These are phyloP conservation scores for Beverwykella pulmonaria DNA, from an alignment of 495 filamentous ascomycete genomes.

Conservation along the genomic window DNA sequence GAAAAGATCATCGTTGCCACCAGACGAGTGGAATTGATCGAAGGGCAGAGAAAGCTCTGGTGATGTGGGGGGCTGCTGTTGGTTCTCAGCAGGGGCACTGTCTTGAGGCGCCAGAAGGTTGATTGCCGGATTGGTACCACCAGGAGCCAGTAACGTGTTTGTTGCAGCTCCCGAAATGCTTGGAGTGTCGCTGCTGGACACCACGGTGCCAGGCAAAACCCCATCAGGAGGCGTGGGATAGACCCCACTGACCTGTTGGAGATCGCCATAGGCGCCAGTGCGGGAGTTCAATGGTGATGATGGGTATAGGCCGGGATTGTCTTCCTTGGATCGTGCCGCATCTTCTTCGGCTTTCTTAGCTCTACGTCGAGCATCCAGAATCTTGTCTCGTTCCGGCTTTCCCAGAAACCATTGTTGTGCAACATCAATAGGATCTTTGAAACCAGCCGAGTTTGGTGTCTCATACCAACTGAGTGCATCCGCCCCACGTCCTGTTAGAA, in stretches of 20 bases:
- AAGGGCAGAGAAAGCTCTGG: constrained; percentile 16
- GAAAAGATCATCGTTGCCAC: constrained; percentile 66
- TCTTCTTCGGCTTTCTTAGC: constrained; percentile 54
- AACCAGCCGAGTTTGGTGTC: constrained; percentile 25
- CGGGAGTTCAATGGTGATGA: constrained; percentile 38
- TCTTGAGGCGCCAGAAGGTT: constrained; percentile 29
- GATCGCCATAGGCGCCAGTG: constrained; percentile 34
- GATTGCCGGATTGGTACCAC: constrained; percentile 17
- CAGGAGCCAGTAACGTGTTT: constrained; percentile 16
- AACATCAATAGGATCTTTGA: constrained; percentile 63
- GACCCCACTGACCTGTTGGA: constrained; percentile 52
- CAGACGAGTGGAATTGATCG: constrained; percentile 22
- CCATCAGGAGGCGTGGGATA: constrained; percentile 90
- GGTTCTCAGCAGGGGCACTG: background rate
- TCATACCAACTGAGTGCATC: constrained; percentile 37
- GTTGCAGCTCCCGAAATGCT: constrained; percentile 11
- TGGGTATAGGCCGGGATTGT: constrained; percentile 23
- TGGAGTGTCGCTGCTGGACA: constrained; percentile 22
- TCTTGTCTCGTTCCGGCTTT: constrained; percentile 53
- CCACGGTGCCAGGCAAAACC: constrained; percentile 45
- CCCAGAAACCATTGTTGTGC: constrained; percentile 69
- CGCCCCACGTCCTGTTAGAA: background rate
- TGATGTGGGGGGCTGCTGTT: constrained; percentile 16
- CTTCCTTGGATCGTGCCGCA: constrained; percentile 18
- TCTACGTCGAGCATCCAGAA: constrained; percentile 53